A percentile compares a stretch with the other conserved stretches of the same genome.
Conservation (phyloP, 129 eudicot genomes). For the Silybum marianum region DNA sequence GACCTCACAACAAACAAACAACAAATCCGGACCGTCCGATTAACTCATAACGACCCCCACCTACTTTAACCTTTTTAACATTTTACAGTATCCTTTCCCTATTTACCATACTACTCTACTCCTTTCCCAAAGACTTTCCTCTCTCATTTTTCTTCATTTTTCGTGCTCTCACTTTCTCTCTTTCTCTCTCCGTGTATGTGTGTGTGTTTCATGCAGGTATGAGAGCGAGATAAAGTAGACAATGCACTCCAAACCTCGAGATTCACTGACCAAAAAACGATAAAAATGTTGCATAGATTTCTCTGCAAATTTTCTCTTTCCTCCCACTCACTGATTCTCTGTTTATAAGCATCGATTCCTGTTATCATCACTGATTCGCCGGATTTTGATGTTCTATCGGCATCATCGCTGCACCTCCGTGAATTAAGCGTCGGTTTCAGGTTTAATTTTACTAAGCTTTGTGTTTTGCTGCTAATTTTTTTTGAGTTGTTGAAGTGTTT, state of each 20-base stretch:
- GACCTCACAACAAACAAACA: slow-evolving; percentile 19
- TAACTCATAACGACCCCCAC: slow-evolving; percentile 20
- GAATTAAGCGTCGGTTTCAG: slow-evolving; percentile 20
- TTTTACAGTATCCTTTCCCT: not conserved
- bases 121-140: slow-evolving; percentile 23
- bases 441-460: slow-evolving; percentile 10
- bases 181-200: slow-evolving; percentile 10
- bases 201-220: slow-evolving; percentile 40
- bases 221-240: slow-evolving; percentile 33
- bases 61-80: not conserved
- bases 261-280: slow-evolving; percentile 27
- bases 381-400: slow-evolving; percentile 12
- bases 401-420: slow-evolving; percentile 27
- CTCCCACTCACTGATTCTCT: slow-evolving; percentile 16
- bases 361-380: slow-evolving; percentile 2
- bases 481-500: not conserved
- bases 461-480: not conserved
- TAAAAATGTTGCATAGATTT: slow-evolving; percentile 24
- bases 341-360: slow-evolving; percentile 11
- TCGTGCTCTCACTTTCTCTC: slow-evolving; percentile 12
- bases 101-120: not conserved
- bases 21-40: slow-evolving; percentile 27
- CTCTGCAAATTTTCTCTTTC: slow-evolving; percentile 26
- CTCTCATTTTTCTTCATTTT: not conserved
- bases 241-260: slow-evolving; percentile 33